Conservation (phyloP, 306 rosid genomes). For the apple (Malus domestica) region DNA sequence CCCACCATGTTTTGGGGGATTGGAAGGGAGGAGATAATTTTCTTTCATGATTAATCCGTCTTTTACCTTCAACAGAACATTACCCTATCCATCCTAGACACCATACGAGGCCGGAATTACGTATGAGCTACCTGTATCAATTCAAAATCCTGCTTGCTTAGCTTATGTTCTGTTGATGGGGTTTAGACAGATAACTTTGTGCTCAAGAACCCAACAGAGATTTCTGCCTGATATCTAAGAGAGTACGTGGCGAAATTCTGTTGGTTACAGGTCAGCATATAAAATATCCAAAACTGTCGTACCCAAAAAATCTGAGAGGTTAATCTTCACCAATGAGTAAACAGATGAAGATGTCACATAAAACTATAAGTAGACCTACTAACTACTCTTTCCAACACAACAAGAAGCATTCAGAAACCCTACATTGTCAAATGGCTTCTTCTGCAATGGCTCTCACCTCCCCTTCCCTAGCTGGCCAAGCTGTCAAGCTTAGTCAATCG, state of each 20-base stretch:
- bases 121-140: no score
- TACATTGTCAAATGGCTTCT: constrained; percentile 16
- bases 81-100: not conserved
- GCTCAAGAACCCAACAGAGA: not conserved
- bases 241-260: not conserved
- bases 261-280: not conserved
- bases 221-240: not conserved
- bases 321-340: not conserved
- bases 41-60: no score
- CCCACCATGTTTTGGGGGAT: no score
- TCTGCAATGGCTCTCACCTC: constrained; percentile 30
- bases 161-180: not conserved
- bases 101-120: not conserved
- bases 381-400: no score
- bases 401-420: no score
- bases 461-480: constrained; percentile 29
- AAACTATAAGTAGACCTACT: no score
- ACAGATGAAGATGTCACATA: not conserved
- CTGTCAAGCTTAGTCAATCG: constrained; percentile 12
- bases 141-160: not conserved
- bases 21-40: no score
- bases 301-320: not conserved
- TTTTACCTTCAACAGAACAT: no score
- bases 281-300: not conserved
- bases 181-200: not conserved